Conservation (phyloP, 1,284 basidiomycete species). For the Cutaneotrichosporon dermatis region DNA sequence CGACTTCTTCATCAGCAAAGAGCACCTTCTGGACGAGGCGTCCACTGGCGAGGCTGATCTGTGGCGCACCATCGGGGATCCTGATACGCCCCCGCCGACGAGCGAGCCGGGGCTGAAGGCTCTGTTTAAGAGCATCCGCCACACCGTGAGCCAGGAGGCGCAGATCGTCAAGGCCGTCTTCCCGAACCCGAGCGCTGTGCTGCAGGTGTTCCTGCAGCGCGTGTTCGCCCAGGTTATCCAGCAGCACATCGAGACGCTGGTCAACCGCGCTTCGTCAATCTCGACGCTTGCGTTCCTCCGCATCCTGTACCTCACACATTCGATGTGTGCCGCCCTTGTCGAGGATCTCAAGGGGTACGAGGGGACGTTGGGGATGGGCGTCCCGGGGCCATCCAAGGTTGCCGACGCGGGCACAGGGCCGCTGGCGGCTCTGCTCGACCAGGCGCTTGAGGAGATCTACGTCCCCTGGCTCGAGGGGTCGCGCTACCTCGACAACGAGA, state of each 20-base stretch:
- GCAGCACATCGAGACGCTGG: constrained; percentile 83
- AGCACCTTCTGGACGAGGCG: constrained; percentile 57
- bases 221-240: constrained; percentile 98
- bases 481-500: constrained; percentile 88
- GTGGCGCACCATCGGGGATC: constrained; percentile 76
- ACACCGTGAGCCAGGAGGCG: constrained; percentile 89
- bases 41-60: constrained; percentile 58
- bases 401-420: constrained; percentile 25
- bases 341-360: constrained; percentile 93
- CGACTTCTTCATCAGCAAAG: constrained; percentile 91
- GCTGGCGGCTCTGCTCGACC: constrained; percentile 82
- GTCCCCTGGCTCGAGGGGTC: constrained; percentile 88
- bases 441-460: constrained; percentile 92
- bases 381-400: constrained; percentile 19
- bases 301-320: constrained; percentile 80
- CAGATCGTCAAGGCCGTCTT: constrained; percentile 99
- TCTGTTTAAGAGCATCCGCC: constrained; percentile 80
- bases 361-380: constrained; percentile 56
- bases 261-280: constrained; percentile 65
- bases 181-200: constrained; percentile 92
- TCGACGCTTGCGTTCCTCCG: constrained; percentile 89
- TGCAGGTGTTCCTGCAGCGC: constrained; percentile 96
- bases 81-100: constrained; percentile 71
- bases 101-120: constrained; percentile 73
- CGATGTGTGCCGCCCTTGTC: constrained; percentile 71